Evolutionary conservation across 2,329 filamentous ascomycete species (phyloP).

Genomic region (Phaeoacremonium minimum): DNA sequence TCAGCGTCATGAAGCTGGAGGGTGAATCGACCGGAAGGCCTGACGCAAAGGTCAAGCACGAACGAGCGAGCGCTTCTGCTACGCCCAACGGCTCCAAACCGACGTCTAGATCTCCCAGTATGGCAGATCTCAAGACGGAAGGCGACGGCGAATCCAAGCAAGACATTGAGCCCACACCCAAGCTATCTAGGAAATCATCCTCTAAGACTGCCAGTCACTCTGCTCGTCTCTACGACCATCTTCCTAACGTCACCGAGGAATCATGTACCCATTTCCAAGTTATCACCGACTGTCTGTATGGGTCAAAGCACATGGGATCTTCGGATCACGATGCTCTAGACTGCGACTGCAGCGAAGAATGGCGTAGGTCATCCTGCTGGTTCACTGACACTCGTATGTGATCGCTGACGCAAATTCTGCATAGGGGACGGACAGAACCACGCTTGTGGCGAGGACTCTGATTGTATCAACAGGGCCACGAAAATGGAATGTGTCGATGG

Average conservation of each 20-base stretch:
- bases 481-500: slow-evolving; percentile 90
- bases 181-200: slow-evolving; percentile 68
- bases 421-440: slow-evolving; percentile 63
- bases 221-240: slow-evolving; percentile 64
- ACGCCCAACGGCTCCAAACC: slow-evolving; percentile 34
- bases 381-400: slow-evolving; percentile 8
- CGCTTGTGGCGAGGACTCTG: slow-evolving; percentile 92
- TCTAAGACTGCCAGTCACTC: slow-evolving; percentile 63
- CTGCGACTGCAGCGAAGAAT: slow-evolving; percentile 92
- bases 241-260: slow-evolving; percentile 74
- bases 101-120: slow-evolving; percentile 33
- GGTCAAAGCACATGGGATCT: slow-evolving; percentile 83
- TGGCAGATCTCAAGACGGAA: slow-evolving; percentile 40
- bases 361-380: slow-evolving; percentile 63
- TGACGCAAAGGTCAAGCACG: slow-evolving; percentile 32
- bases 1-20: slow-evolving; percentile 32
- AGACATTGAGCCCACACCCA: slow-evolving; percentile 55
- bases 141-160: slow-evolving; percentile 44
- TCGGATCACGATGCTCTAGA: slow-evolving; percentile 89
- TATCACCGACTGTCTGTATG: slow-evolving; percentile 83
- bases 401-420: slow-evolving; percentile 11
- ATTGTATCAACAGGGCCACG: slow-evolving; percentile 97
- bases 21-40: no score
- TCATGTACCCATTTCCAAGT: slow-evolving; percentile 74
- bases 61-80: slow-evolving; percentile 29